Conservation (phyloP, 1,284 basidiomycete species). For the Schizophyllum amplum region DNA sequence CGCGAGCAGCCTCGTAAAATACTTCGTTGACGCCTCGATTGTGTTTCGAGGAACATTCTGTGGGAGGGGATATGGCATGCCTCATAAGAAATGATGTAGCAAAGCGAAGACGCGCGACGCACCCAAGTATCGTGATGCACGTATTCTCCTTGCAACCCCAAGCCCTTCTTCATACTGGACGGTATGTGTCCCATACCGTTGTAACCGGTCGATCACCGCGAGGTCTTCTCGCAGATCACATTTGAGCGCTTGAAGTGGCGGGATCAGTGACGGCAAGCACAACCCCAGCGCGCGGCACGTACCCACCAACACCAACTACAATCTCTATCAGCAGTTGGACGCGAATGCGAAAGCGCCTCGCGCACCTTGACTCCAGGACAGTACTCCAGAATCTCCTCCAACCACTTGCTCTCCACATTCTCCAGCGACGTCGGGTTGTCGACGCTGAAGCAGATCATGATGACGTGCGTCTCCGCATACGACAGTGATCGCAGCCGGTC, state of each 20-base stretch:
- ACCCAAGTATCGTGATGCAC: conserved; percentile 90
- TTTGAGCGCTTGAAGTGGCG: conserved; percentile 71
- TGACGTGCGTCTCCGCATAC: conserved; percentile 92
- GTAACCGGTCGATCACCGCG: conserved; percentile 57
- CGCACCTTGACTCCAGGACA: conserved; percentile 89
- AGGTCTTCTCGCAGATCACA: conserved; percentile 88
- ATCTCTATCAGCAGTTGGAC: conserved; percentile 6
- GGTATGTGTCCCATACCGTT: conserved; percentile 56
- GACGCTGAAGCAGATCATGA: conserved; percentile 93
- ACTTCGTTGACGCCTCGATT: conserved; percentile 91
- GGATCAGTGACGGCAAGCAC: conserved; percentile 7
- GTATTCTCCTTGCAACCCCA: conserved; percentile 80
- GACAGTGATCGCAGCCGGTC: conserved; percentile 68
- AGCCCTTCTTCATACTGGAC: conserved; percentile 90
- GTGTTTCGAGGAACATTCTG: conserved; percentile 95
- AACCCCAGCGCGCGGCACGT: conserved; percentile 23
- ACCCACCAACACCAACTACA: conserved; percentile 82
- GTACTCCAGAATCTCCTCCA: conserved; percentile 82
- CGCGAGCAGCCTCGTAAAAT: conserved; percentile 83
- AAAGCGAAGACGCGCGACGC: conserved; percentile 18
- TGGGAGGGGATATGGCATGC: conserved; percentile 4
- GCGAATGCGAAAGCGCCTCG: conserved; percentile 8
- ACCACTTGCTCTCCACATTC: conserved; percentile 93
- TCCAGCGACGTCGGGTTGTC: conserved; percentile 88
- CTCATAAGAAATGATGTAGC: conserved; percentile 2